Base-by-base conservation (phyloP, 805 yeast species). In the Metschnikowia matae region DNA sequence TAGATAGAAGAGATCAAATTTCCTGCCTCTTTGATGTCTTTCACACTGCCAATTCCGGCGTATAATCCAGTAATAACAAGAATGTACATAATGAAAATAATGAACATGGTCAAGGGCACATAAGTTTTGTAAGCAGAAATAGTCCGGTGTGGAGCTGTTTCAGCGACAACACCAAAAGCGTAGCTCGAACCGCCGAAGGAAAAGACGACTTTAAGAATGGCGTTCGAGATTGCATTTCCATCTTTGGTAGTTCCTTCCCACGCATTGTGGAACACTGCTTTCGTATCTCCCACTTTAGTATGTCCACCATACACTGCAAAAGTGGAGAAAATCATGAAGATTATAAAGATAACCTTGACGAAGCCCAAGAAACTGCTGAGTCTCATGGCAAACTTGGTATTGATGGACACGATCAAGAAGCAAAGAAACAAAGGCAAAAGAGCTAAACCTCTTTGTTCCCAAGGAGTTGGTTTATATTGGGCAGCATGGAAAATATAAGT, bases 151-250 rank as follows among this genome's bases (percentile, higher is more conserved):
- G 65, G 66, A 46, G 56, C 51, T 7, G 67, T 54, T 48, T 66
- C 70, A 7, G 69, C 70, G 6, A 60, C 68, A 32, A 74, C 67
- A 11, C 65, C 67, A 55, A 75, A 68, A 0, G 73, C 72, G 57
- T 75, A 75, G 8, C 57, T 56, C 17, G 69, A 57, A 36, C 79
- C 79, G 47, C 75, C 68, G 50, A 70, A 75, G 1, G 79, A 65
- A 45, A 75, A 75, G 3, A 75, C 63, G 39, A 72, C 77, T 66
- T 58, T 71, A 53, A 76, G 70, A 60, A 75, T 73, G 1, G 79
- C 73, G 51, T 58, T 70, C 8, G 75, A 68, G 52, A 75, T 74
- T 11, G 69, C 62, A 57, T 75, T 71, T 11, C 77, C 76, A 51
- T 68, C 68, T 0, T 62, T 62, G 0, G 78, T 74, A 2, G 79